Base-by-base conservation (phyloP, 2,329 filamentous ascomycete species). In the Cytospora mali region DNA sequence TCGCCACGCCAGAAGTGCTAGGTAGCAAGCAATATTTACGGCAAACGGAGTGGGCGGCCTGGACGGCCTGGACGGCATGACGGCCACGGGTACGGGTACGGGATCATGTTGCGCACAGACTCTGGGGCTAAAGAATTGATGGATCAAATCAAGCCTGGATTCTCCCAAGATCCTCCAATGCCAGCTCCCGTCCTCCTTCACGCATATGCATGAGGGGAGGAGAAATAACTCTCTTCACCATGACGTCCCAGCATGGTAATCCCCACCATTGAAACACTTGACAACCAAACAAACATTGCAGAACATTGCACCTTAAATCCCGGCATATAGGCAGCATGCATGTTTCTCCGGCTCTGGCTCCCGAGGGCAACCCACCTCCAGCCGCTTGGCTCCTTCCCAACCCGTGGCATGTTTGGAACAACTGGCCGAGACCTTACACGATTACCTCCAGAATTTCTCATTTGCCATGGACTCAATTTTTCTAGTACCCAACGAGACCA, bases 291-390 rank as follows among this genome's bases (percentile, higher is more conserved):
- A 46, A 46, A 46, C n/a, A 23, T 13, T 46, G n/a, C n/a, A n/a
- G n/a, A 18, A 23, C 42, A 46, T 18, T 10, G n/a, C 23, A 6
- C 42, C 42, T 46, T 23, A 46, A 23, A 11, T 21, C n/a, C 21
- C 42, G 42, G 42, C 42, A 46, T 46, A 46, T 46, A 46, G 42
- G 42, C 42, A 46, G 23, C 42, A 46, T 46, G 42, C 42, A 46
- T 46, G 42, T 46, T n/a, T 46, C 42, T 23, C 42, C 42, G 42
- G 42, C 42, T 46, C 42, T 46, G n/a, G n/a, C 10, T 46, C 42
- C 42, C 42, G 42, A 46, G 42, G 10, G 1, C 7, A 6, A 46
- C 42, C n/a, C n/a, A 21, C 42, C 42, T 10, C 42, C 42, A 33
- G 31, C 31, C 9, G 31, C 31, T 33, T 10, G 9, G 42, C 42